Base-by-base conservation (phyloP, 2,329 filamentous ascomycete species). In the Stylonectria norvegica region DNA sequence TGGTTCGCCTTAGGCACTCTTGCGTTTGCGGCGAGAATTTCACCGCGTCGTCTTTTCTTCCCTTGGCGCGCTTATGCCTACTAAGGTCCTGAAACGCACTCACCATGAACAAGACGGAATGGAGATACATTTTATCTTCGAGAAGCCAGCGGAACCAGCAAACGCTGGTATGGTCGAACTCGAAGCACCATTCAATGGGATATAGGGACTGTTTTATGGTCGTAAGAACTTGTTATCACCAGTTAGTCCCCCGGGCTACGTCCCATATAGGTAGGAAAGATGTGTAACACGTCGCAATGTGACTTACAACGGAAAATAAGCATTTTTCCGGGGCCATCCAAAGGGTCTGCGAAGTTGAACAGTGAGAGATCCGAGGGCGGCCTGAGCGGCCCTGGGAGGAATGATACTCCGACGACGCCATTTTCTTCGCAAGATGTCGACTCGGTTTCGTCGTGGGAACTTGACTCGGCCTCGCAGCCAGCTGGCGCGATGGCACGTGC, bases 111-210 rank as follows among this genome's bases (percentile, higher is more conserved):
- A 60, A 43, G 3, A 50, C 17, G 2, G 47, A 47, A 32, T 60
- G 50, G 1, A 61, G 38, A 5, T 60, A 62, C 14, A 50, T 38
- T 0, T 46, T 34, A 16, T 62, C 56, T 22, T 49, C 42, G 2
- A 55, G 38, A 5, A 62, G 42, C 58, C 59, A 61, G n/a, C 50
- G 42, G 23, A 58, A 59, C 56, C 59, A 61, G 22, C 45, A 49
- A 19, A 16, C 43, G 4, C 50, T 57, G 20, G 43, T 41, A 3
- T 11, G 16, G 36, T 61, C 57, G 2, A 42, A 25, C 1, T 49
- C 40, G 36, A 58, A 45, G 33, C 59, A 62, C 50, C 51, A 52
- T 31, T 62, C 59, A 19, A 50, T 43, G 1, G 59, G 59, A 12
- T 60, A 62, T 33, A 61, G 46, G 4, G 45, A 45, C 5, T 62